Evolutionary conservation across 306 rosid species (phyloP).

Genomic region (Luffa aegyptiaca): DNA sequence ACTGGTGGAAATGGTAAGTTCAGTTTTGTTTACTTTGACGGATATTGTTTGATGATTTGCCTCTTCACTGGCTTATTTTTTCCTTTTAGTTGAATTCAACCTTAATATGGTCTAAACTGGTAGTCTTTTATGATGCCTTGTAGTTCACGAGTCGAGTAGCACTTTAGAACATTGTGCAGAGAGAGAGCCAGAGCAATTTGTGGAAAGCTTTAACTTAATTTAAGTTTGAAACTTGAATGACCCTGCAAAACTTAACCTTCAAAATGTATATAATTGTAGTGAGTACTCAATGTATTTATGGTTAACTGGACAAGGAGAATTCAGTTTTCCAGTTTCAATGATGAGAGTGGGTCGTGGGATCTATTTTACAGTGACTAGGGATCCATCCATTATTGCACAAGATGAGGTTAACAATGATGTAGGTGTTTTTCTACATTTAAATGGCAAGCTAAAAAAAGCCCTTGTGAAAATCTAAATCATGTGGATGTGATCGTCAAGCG

Average conservation of each 20-base stretch:
- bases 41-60: background rate
- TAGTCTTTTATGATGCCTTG: background rate
- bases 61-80: background rate
- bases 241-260: background rate
- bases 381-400: background rate
- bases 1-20: slow-evolving; percentile 24
- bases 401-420: background rate
- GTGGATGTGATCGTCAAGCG: background rate
- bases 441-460: background rate
- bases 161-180: background rate
- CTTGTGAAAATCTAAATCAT: background rate
- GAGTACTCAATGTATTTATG: background rate
- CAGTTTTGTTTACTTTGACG: background rate
- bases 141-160: background rate
- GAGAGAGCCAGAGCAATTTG: background rate
- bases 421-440: background rate
- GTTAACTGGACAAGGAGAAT: background rate
- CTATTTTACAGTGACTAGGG: background rate
- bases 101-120: background rate
- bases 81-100: background rate
- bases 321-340: background rate
- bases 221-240: background rate
- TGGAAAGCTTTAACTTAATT: background rate
- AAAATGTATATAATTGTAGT: background rate
- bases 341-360: background rate